A percentile compares a stretch with the other conserved stretches of the same genome.
phyloP scores from a whole-genome alignment of 352 stramenopile species.

The Phytophthora cactorum region DNA sequence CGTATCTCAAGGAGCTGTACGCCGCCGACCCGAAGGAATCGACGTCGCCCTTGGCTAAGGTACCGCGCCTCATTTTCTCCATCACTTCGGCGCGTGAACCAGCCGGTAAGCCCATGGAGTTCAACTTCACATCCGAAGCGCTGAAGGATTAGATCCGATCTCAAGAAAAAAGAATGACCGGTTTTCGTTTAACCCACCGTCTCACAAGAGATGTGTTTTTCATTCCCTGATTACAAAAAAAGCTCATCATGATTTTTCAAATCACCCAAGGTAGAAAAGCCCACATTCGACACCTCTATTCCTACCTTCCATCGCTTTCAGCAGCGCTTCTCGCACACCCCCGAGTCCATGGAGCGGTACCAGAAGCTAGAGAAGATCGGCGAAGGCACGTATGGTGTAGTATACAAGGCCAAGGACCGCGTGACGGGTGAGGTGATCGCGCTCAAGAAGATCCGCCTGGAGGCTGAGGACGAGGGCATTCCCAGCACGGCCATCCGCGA shows the following conservation, averaged over 20 bases:
- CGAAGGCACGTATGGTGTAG: constrained; percentile 98
- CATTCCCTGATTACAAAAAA: too few relatives aligned
- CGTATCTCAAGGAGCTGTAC: constrained; percentile 75
- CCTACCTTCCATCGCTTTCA: constrained; percentile 3
- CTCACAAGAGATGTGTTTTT: too few relatives aligned
- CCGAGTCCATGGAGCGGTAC: constrained; percentile 88
- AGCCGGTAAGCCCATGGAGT: constrained; percentile 43
- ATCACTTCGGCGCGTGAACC: constrained; percentile 57
- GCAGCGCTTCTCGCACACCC: constrained; percentile 3
- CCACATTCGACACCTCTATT: neutral
- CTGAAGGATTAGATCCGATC: constrained; percentile 26
- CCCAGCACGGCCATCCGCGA: constrained; percentile 98
- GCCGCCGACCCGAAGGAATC: constrained; percentile 31
- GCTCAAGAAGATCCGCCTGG: constrained; percentile 99
- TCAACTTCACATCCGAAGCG: constrained; percentile 54
- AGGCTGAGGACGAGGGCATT: constrained; percentile 98
- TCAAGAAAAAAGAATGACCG: neutral
- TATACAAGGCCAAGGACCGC: constrained; percentile 99
- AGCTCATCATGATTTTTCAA: too few relatives aligned
- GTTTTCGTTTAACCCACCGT: too few relatives aligned
- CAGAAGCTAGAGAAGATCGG: constrained; percentile 97
- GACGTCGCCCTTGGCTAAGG: constrained; percentile 25
- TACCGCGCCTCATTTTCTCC: constrained; percentile 67
- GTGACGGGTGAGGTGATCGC: constrained; percentile 98
- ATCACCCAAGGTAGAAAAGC: too few relatives aligned